Percentiles rank a stretch among this genome's conserved stretches.
Evolutionary conservation across 202 grass and related monocot genomes (phyloP).

Genomic region (Schoenoplectus triqueter): DNA sequence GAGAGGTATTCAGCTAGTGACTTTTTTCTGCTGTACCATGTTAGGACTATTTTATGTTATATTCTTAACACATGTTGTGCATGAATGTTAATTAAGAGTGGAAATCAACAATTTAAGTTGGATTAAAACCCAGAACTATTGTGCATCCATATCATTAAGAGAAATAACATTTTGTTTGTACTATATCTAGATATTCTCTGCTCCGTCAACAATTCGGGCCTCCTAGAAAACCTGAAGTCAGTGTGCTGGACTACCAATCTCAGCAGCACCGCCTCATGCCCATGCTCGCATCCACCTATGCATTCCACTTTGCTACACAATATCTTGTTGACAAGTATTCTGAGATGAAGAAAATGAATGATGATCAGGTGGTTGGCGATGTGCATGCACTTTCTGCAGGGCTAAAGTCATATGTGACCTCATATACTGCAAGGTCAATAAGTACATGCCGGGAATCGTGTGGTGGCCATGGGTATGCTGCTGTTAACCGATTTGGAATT

Average conservation of each 20-base stretch:
- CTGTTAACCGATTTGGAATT: slow-evolving; percentile 85
- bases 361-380: slow-evolving; percentile 70
- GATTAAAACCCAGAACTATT: background rate
- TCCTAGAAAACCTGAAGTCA: slow-evolving; percentile 82
- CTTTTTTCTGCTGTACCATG: background rate
- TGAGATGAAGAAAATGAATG: slow-evolving; percentile 90
- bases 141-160: background rate
- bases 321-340: slow-evolving; percentile 76
- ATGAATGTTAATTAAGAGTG: slow-evolving; percentile 5
- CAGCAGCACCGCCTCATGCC: slow-evolving; percentile 97
- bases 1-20: background rate
- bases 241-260: slow-evolving; percentile 90
- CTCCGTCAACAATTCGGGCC: slow-evolving; percentile 97
- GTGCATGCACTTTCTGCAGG: slow-evolving; percentile 91
- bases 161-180: background rate
- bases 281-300: slow-evolving; percentile 91
- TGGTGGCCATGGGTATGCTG: slow-evolving; percentile 95
- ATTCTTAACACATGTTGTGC: background rate
- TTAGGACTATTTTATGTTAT: background rate
- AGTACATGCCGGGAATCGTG: slow-evolving; percentile 88
- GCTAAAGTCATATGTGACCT: slow-evolving; percentile 92
- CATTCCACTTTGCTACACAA: slow-evolving; percentile 80
- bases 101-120: slow-evolving; percentile 18
- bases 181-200: slow-evolving; percentile 61
- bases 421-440: slow-evolving; percentile 87